Evolutionary conservation across 768 basidiomycete species (phyloP).

Genomic region (Termitomyces sp.): DNA sequence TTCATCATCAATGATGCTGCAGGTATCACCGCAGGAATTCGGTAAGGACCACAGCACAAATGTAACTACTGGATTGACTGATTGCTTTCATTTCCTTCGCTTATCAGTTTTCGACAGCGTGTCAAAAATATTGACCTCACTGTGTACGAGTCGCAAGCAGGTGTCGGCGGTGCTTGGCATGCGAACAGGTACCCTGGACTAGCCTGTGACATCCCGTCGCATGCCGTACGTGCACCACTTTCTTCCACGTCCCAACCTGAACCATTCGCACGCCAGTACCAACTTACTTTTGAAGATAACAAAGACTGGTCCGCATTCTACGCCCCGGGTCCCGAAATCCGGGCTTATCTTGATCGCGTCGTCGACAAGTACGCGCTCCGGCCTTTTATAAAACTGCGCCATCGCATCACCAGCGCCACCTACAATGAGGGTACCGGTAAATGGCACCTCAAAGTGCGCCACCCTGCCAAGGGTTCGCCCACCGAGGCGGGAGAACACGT

Average conservation of each 20-base stretch:
- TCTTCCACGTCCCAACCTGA: not conserved
- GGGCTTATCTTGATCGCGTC: constrained; percentile 45
- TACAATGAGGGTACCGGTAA: constrained; percentile 50
- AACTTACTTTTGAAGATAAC: constrained; percentile 55
- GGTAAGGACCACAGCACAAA: constrained; percentile 24
- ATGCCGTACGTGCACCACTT: not conserved
- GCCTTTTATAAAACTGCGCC: constrained; percentile 50
- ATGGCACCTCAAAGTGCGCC: constrained; percentile 52
- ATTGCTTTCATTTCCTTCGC: not conserved
- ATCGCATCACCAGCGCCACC: constrained; percentile 48
- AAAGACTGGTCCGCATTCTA: constrained; percentile 63
- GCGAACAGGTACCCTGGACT: constrained; percentile 45
- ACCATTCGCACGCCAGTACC: constrained; percentile 36
- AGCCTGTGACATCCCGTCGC: constrained; percentile 9
- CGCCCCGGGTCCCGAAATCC: constrained; percentile 57
- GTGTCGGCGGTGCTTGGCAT: constrained; percentile 63
- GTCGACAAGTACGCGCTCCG: constrained; percentile 55
- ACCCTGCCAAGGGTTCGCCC: constrained; percentile 16
- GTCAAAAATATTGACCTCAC: constrained; percentile 51
- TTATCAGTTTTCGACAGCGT: constrained; percentile 44
- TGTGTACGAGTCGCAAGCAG: constrained; percentile 58
- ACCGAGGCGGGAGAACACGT: constrained; percentile 15
- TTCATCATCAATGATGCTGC: not conserved
- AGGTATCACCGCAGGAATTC: constrained; percentile 55
- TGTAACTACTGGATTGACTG: not conserved